Evolutionary conservation across 441 rosid species (phyloP).

Genomic region (Mallotus japonicus): DNA sequence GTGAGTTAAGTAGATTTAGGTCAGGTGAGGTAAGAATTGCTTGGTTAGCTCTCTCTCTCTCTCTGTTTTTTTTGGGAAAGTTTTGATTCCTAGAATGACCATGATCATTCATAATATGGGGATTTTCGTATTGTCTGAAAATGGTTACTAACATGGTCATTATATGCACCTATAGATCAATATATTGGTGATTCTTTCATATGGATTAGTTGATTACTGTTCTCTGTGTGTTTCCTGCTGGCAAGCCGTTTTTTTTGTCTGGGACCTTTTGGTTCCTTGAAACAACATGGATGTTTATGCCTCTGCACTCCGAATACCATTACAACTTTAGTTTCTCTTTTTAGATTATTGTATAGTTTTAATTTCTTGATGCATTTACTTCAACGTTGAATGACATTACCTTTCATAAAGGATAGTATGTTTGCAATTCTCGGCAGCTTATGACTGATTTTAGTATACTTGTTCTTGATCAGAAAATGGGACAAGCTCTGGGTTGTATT

Average conservation of each 20-base stretch:
- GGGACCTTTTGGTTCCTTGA: not conserved
- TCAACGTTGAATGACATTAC: not conserved
- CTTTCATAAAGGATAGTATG: not conserved
- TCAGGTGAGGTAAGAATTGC: not conserved
- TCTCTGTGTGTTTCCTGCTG: not conserved
- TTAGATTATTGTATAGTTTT: not conserved
- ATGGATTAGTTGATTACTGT: not conserved
- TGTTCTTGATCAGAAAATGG: conserved; percentile 29
- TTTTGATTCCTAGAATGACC: not conserved
- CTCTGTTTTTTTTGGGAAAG: not conserved
- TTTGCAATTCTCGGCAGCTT: not conserved
- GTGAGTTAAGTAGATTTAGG: not conserved
- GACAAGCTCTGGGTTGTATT: conserved; percentile 40
- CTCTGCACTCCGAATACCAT: not conserved
- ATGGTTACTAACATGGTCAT: not conserved
- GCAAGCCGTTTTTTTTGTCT: not conserved
- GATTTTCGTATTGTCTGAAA: not conserved
- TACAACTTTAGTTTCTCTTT: not conserved
- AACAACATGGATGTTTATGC: not conserved
- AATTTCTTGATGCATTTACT: not conserved
- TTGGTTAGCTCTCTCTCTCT: not conserved
- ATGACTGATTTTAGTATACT: not conserved
- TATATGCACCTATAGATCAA: not conserved
- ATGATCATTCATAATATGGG: not conserved
- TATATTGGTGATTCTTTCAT: not conserved